Conservation (phyloP, 495 filamentous ascomycete genomes). For the Cudoniella acicularis region DNA sequence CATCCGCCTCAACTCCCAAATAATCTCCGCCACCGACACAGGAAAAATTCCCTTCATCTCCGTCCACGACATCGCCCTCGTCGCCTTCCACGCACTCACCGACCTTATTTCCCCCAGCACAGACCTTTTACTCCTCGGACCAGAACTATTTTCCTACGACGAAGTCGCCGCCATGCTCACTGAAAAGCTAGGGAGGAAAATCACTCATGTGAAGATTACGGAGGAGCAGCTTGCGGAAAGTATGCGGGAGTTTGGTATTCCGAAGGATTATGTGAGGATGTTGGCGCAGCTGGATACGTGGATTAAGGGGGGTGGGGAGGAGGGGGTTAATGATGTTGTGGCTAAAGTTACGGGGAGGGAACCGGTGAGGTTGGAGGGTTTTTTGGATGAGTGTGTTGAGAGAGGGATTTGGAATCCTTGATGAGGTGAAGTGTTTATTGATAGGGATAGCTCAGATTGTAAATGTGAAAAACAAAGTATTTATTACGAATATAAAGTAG, state of each 20-base stretch:
- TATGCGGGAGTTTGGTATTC: slow-evolving; percentile 16
- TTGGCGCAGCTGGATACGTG: slow-evolving; percentile 20
- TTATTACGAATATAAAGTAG: too few relatives aligned
- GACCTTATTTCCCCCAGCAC: slow-evolving; percentile 37
- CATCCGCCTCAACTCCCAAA: slow-evolving; percentile 38
- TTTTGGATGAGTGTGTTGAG: slow-evolving; percentile 9
- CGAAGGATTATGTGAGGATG: slow-evolving; percentile 16
- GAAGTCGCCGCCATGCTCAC: slow-evolving; percentile 42
- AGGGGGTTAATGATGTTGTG: slow-evolving; percentile 18
- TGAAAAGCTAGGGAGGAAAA: slow-evolving; percentile 33
- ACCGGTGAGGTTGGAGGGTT: slow-evolving; percentile 10
- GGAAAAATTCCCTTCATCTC: slow-evolving; percentile 46
- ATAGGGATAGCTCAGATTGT: not conserved
- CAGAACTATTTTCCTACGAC: slow-evolving; percentile 41
- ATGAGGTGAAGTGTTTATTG: not conserved
- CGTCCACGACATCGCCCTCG: slow-evolving; percentile 43
- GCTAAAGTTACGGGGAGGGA: slow-evolving; percentile 15
- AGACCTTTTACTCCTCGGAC: slow-evolving; percentile 41
- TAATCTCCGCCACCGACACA: slow-evolving; percentile 40
- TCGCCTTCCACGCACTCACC: slow-evolving; percentile 41
- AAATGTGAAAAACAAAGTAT: too few relatives aligned
- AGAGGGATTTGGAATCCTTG: slow-evolving; percentile 10
- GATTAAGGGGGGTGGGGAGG: slow-evolving; percentile 14
- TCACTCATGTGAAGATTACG: slow-evolving; percentile 42
- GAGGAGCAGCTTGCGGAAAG: slow-evolving; percentile 25